phyloP scores from a whole-genome alignment of 768 basidiomycete species.

The Auricularia sp. region DNA sequence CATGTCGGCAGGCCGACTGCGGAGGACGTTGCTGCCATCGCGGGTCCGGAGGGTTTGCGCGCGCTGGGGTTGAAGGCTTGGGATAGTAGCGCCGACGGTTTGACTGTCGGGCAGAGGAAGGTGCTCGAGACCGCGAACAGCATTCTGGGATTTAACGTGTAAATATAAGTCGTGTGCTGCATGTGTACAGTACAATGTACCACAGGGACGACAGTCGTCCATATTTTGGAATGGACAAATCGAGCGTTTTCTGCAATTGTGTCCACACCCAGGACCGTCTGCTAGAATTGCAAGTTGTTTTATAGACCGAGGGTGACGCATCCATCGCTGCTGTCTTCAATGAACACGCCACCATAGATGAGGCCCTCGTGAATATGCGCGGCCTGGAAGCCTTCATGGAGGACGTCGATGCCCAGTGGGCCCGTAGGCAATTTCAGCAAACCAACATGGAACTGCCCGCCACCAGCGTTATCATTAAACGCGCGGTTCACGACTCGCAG shows the following conservation, averaged over 20 bases:
- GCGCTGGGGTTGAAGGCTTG: not conserved
- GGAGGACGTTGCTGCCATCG: constrained; percentile 23
- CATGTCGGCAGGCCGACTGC: constrained; percentile 31
- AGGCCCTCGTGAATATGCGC: constrained; percentile 36
- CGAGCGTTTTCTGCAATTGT: no score
- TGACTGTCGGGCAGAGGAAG: no score
- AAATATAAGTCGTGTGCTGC: no score
- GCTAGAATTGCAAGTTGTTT: not conserved
- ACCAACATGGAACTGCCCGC: constrained; percentile 55
- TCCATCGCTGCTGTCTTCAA: constrained; percentile 24
- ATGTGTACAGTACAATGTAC: no score
- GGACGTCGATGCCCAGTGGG: constrained; percentile 32
- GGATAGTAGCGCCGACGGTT: not conserved
- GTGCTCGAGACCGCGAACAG: no score
- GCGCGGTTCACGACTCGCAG: constrained; percentile 31
- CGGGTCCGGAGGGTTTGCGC: not conserved
- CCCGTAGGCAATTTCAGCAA: constrained; percentile 40
- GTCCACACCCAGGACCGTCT: no score
- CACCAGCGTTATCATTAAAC: constrained; percentile 36
- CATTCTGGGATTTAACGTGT: no score
- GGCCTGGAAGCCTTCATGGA: constrained; percentile 50
- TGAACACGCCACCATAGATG: constrained; percentile 49
- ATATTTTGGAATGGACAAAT: no score
- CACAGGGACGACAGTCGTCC: no score
- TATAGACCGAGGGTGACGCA: not conserved